These are phyloP conservation scores for Lachancea mirantina DNA, from an alignment of 805 yeast species.

Conservation along the genomic window DNA sequence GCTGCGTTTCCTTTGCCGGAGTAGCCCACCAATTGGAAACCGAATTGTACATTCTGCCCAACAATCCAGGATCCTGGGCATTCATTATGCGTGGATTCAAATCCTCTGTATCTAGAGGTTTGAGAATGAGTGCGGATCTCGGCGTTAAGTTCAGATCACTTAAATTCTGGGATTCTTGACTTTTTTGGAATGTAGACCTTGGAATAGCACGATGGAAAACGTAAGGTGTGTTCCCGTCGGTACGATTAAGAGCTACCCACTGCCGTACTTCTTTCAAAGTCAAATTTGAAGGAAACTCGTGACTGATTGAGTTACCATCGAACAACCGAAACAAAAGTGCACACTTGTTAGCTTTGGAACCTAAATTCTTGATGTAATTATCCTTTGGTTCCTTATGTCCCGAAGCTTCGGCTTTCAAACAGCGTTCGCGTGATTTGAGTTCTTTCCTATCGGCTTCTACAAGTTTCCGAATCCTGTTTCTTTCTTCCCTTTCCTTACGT, in stretches of 20 bases:
- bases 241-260: conserved; percentile 50
- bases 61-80: conserved; percentile 24
- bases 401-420: conserved; percentile 5
- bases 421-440: conserved; percentile 27
- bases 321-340: conserved; percentile 54
- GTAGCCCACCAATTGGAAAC: conserved; percentile 32
- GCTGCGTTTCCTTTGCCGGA: neutral
- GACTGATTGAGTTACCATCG: conserved; percentile 54
- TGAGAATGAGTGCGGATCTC: conserved; percentile 66
- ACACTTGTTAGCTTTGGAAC: conserved; percentile 29
- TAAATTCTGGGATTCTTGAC: conserved; percentile 53
- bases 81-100: conserved; percentile 23
- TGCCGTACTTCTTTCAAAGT: conserved; percentile 52
- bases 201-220: conserved; percentile 49
- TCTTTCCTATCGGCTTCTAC: conserved; percentile 49
- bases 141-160: conserved; percentile 54
- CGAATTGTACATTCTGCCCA: conserved; percentile 30
- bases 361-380: conserved; percentile 26
- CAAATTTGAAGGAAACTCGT: conserved; percentile 40
- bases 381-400: no score
- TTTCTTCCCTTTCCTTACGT: conserved; percentile 41
- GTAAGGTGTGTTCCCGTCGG: conserved; percentile 40
- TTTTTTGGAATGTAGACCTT: conserved; percentile 52
- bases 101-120: conserved; percentile 40
- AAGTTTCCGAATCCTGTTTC: conserved; percentile 46